Evolutionary conservation across 2,329 filamentous ascomycete genomes (phyloP), one percentile per base, ranked within the genome.

Genomic region (Geosmithia flava): DNA sequence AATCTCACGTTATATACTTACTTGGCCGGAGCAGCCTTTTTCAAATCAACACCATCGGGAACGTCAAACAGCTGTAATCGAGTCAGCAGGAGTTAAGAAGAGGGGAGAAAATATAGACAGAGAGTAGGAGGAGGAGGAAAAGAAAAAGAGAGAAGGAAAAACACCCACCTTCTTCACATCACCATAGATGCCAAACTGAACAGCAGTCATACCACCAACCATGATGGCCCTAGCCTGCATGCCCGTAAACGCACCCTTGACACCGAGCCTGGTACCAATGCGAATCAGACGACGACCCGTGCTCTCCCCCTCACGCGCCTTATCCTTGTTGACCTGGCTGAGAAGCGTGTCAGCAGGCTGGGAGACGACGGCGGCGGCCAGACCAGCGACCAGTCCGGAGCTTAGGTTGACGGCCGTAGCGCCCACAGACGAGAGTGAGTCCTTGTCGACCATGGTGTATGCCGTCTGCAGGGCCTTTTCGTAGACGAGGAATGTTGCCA

Each of bases 301-400:
- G 61, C 85, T 77, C 73, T 89, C 84, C 71, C 85, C 85, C 54
- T 85, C 84, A 51, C 78, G 71, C 68, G 83, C 85, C 72, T 84
- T 81, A 67, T 81, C 84, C 82, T 88, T 88, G 81, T 88, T 89
- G 75, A 89, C 88, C 77, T 88, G 88, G 68, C 75, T 81, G 55
- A 89, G 78, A 84, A 89, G 89, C 61, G 85, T 89, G 67, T 89
- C 85, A 61, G 85, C 85, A 55, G 85, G 85, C 71, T 89, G 85
- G 53, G 85, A 89, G 64, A 89, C 75, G 60, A 87, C 66, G 62
- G 85, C 85, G 57, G 85, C 85, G 58, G 84, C 85, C 69, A 89
- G 85, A 81, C 85, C 58, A 45, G 58, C 57, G 33, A 60, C 48
- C 39, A 61, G 56, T 54, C 59, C 58, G 49, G 59, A 58, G 50